Percentiles rank a stretch among this genome's conserved stretches.
phyloP scores from a whole-genome alignment of 768 basidiomycete genomes.

The Boletus rex-veris region DNA sequence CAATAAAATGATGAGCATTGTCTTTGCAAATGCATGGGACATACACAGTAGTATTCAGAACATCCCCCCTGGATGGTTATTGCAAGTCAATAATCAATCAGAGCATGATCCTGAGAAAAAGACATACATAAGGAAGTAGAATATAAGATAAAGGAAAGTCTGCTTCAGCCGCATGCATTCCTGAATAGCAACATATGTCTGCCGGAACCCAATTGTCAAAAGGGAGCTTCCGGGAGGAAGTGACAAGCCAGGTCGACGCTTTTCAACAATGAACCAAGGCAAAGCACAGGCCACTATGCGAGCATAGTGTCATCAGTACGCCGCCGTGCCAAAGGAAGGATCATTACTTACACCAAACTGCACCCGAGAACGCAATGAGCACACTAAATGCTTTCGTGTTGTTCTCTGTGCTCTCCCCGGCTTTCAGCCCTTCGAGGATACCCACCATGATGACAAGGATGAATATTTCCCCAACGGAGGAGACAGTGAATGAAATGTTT shows the following conservation, averaged over 20 bases:
- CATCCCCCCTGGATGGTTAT: conserved; percentile 54
- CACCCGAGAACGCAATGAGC: conserved; percentile 76
- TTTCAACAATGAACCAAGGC: conserved; percentile 73
- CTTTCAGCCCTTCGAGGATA: conserved; percentile 63
- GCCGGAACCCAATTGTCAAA: conserved; percentile 64
- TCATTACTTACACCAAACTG: conserved; percentile 58
- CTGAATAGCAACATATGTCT: conserved; percentile 56
- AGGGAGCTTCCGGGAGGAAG: conserved; percentile 54
- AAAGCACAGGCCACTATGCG: conserved; percentile 57
- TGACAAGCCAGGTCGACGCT: conserved; percentile 60
- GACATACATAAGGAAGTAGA: conserved; percentile 72
- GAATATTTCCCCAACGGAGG: conserved; percentile 66
- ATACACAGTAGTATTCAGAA: conserved; percentile 72
- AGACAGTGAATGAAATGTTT: conserved; percentile 69
- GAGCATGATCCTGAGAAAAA: neutral
- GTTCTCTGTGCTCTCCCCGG: conserved; percentile 59
- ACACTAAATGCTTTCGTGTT: conserved; percentile 75
- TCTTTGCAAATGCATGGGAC: conserved; percentile 14
- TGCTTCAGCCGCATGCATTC: conserved; percentile 70
- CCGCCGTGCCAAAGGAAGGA: neutral
- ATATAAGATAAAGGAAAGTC: conserved; percentile 69
- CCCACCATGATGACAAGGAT: conserved; percentile 73
- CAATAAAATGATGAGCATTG: neutral
- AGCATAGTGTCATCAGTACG: neutral
- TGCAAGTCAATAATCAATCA: neutral